These are phyloP conservation scores for Isoetes taiwanensis DNA, from an alignment of 75 land plant genomes.

Conservation along the genomic window DNA sequence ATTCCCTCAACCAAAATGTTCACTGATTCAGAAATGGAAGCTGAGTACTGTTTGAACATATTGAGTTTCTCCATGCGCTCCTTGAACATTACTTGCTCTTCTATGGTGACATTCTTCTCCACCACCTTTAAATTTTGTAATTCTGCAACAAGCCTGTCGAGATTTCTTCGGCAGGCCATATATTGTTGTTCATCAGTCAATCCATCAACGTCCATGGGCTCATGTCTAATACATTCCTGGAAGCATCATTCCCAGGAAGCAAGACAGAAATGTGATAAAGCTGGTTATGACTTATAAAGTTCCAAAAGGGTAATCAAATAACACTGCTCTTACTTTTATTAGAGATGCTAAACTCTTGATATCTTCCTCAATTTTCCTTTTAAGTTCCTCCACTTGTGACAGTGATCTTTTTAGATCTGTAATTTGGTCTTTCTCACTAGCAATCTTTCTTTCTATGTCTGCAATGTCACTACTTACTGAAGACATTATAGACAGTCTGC, in stretches of 20 bases:
- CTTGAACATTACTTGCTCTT: constrained; percentile 16
- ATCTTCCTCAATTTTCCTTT: constrained; percentile 7
- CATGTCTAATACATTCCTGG: constrained; percentile 1
- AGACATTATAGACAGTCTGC: no score
- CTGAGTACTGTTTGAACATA: constrained; percentile 16
- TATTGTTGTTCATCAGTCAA: neutral
- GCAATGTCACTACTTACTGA: neutral
- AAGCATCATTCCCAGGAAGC: no score
- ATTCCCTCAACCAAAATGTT: constrained; percentile 19
- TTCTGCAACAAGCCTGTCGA: constrained; percentile 11
- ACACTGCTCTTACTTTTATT: neutral
- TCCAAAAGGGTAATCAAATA: neutral
- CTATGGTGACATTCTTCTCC: constrained; percentile 7
- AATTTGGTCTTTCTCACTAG: constrained; percentile 11
- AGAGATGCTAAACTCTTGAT: neutral
- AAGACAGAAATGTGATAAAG: no score
- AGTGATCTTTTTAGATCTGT: neutral
- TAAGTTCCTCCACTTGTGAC: neutral
- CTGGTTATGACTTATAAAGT: neutral
- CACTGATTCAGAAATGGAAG: constrained; percentile 17
- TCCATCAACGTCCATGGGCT: no score
- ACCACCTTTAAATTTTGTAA: constrained; percentile 6
- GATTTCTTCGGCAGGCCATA: neutral
- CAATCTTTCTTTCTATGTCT: neutral
- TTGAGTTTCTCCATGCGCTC: constrained; percentile 13